Conservation (phyloP, 768 basidiomycete species). For the Gloeopeniophorella convolvens region DNA sequence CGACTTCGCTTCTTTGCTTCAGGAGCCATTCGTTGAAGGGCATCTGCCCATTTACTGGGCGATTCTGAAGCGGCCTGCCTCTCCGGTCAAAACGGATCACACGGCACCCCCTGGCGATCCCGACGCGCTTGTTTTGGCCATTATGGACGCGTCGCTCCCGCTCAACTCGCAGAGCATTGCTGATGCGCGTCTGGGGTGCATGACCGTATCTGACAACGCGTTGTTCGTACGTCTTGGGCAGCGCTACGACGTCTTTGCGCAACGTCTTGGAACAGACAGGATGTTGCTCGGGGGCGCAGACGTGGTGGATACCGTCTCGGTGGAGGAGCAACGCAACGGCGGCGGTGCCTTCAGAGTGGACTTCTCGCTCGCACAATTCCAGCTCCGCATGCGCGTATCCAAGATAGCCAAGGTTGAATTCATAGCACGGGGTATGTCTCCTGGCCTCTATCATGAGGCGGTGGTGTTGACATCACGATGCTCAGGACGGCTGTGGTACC, state of each 20-base stretch:
- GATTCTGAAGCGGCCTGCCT: constrained; percentile 47
- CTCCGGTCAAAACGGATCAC: constrained; percentile 3
- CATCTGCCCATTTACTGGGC: constrained; percentile 72
- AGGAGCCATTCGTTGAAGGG: constrained; percentile 55
- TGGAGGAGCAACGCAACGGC: constrained; percentile 45
- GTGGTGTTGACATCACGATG: neutral
- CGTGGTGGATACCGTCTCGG: constrained; percentile 42
- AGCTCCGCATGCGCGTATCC: constrained; percentile 64
- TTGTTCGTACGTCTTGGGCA: constrained; percentile 52
- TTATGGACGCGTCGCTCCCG: constrained; percentile 48
- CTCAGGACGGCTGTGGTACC: constrained; percentile 17
- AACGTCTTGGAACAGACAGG: constrained; percentile 47
- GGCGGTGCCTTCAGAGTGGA: constrained; percentile 48
- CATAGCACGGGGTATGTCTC: constrained; percentile 45
- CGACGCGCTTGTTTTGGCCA: constrained; percentile 36
- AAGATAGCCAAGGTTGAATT: constrained; percentile 54
- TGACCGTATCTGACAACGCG: constrained; percentile 52
- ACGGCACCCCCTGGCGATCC: constrained; percentile 4
- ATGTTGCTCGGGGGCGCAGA: constrained; percentile 28
- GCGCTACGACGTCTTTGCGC: constrained; percentile 41
- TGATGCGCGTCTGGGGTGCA: constrained; percentile 63
- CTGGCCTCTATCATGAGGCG: neutral
- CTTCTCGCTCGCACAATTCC: constrained; percentile 52
- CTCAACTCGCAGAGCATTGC: constrained; percentile 38
- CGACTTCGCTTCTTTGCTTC: constrained; percentile 48